These are phyloP conservation scores for Astrephomene gubernaculifera DNA, from an alignment of 139 green algal species.

Conservation along the genomic window DNA sequence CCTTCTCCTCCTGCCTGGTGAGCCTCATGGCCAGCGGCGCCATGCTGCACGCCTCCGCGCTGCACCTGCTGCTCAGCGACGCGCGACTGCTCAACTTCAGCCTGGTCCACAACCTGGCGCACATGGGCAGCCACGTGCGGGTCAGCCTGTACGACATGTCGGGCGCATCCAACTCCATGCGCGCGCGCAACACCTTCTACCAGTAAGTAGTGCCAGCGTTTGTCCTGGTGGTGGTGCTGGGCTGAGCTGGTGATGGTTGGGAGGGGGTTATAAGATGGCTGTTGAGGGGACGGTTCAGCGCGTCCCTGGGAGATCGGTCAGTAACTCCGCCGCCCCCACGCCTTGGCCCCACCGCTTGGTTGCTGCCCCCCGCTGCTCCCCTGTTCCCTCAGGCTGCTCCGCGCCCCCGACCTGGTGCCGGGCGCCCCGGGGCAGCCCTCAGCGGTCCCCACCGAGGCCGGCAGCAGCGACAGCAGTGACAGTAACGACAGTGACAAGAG, in stretches of 20 bases:
- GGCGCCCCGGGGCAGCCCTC: too few species aligned
- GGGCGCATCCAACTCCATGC: slow-evolving; percentile 20
- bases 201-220: too few species aligned
- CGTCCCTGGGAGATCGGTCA: too few species aligned
- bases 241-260: too few species aligned
- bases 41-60: neutral
- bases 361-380: too few species aligned
- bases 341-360: too few species aligned
- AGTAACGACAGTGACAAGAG: too few species aligned
- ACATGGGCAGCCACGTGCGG: slow-evolving; percentile 16
- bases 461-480: neutral
- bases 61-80: slow-evolving; percentile 37
- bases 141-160: slow-evolving; percentile 39
- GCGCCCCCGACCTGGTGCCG: neutral
- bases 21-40: slow-evolving; percentile 12
- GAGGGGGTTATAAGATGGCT: too few species aligned
- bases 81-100: slow-evolving; percentile 4
- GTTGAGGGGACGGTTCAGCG: too few species aligned
- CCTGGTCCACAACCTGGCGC: slow-evolving; percentile 27
- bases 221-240: too few species aligned
- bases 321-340: too few species aligned
- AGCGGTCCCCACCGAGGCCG: too few species aligned
- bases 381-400: slow-evolving; percentile 21
- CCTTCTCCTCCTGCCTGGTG: slow-evolving; percentile 25
- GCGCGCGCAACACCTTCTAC: slow-evolving; percentile 29